Conservation (phyloP, 805 yeast genomes). For the Candida mattraensis region DNA sequence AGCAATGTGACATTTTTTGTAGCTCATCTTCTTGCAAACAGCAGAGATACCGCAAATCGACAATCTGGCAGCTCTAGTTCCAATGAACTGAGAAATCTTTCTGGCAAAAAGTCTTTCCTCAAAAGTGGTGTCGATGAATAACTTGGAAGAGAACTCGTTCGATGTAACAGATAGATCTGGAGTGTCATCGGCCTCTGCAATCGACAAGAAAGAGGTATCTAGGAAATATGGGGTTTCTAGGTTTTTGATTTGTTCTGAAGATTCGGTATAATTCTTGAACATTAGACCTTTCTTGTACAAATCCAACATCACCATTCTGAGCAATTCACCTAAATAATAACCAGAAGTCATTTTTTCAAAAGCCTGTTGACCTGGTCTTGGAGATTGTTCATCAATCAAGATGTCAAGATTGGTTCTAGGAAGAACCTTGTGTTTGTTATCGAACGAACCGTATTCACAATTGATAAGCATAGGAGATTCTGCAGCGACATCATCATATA, state of each 20-base stretch:
- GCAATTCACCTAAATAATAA: slow-evolving; percentile 90
- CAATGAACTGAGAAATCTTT: slow-evolving; percentile 81
- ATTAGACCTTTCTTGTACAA: slow-evolving; percentile 63
- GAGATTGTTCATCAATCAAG: slow-evolving; percentile 80
- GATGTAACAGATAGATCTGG: slow-evolving; percentile 78
- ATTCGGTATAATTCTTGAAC: slow-evolving; percentile 51
- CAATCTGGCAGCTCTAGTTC: slow-evolving; percentile 91
- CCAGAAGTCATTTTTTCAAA: slow-evolving; percentile 99
- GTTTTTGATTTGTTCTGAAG: slow-evolving; percentile 59
- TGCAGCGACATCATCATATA: slow-evolving; percentile 61
- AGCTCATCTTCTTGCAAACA: slow-evolving; percentile 83
- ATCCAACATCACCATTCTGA: slow-evolving; percentile 80
- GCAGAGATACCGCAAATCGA: slow-evolving; percentile 98
- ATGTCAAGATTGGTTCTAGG: slow-evolving; percentile 92
- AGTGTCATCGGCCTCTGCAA: slow-evolving; percentile 86
- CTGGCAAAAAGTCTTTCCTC: slow-evolving; percentile 85
- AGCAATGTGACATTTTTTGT: slow-evolving; percentile 81
- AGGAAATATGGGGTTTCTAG: slow-evolving; percentile 68
- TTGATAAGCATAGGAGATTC: slow-evolving; percentile 91
- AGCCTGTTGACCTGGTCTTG: slow-evolving; percentile 96
- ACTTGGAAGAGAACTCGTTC: slow-evolving; percentile 57
- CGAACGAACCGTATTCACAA: slow-evolving; percentile 99
- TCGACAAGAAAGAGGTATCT: slow-evolving; percentile 89
- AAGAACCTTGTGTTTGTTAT: slow-evolving; percentile 80
- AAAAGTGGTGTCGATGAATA: slow-evolving; percentile 66